Evolutionary conservation across 345 rosid species (phyloP).

Genomic region (Boechera divaricarpa): DNA sequence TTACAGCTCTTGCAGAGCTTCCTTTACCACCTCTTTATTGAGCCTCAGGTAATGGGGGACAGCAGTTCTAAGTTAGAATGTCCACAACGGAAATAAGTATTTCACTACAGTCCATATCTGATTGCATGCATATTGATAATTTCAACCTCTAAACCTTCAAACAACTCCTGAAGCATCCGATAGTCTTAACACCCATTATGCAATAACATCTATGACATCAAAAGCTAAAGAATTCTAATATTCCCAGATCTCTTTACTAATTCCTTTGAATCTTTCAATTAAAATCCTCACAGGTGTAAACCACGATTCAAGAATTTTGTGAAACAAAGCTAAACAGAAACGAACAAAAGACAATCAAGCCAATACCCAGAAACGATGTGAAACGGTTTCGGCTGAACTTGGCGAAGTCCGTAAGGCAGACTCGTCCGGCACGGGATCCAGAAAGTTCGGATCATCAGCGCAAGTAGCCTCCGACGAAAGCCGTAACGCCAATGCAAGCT

Average conservation of each 20-base stretch:
- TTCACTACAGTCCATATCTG: not conserved
- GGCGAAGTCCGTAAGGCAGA: slow-evolving; percentile 59
- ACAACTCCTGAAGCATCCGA: slow-evolving; percentile 8
- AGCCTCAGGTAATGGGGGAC: not conserved
- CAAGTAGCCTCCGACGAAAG: slow-evolving; percentile 92
- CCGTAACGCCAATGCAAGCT: slow-evolving; percentile 93
- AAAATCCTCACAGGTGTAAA: no score
- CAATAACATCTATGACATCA: slow-evolving; percentile 12
- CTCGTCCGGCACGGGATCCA: slow-evolving; percentile 89
- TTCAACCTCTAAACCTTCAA: slow-evolving; percentile 10
- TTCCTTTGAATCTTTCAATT: not conserved
- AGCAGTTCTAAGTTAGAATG: not conserved
- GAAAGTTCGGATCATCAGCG: slow-evolving; percentile 92
- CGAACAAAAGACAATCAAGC: slow-evolving; percentile 10
- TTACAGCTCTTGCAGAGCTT: slow-evolving; percentile 27
- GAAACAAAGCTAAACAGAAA: slow-evolving; percentile 22
- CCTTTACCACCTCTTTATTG: slow-evolving; percentile 10
- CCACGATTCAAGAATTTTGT: not conserved
- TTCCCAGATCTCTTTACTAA: slow-evolving; percentile 24
- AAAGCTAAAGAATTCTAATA: not conserved
- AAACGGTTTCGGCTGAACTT: slow-evolving; percentile 69
- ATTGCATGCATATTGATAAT: slow-evolving; percentile 5
- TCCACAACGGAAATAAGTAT: slow-evolving; percentile 6
- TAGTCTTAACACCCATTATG: not conserved
- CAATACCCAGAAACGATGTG: slow-evolving; percentile 96